Evolutionary conservation across 257 asterid species (phyloP).

Genomic region (Ehretia macrophylla): DNA sequence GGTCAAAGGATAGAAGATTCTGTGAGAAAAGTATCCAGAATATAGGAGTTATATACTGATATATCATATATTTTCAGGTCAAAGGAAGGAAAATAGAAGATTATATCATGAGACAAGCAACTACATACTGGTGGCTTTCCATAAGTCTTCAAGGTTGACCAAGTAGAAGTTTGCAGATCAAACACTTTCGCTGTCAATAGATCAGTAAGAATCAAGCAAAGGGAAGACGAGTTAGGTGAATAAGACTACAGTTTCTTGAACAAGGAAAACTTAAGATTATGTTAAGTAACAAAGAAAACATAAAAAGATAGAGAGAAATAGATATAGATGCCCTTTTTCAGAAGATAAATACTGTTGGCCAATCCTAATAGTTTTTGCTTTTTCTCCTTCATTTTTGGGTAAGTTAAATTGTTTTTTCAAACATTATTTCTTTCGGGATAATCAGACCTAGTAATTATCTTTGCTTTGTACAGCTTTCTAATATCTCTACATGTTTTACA

Average conservation of each 20-base stretch:
- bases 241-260: conserved; percentile 8
- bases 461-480: no score
- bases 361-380: no score
- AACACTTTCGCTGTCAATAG: conserved; percentile 76
- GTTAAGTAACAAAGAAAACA: no score
- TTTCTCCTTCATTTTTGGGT: no score
- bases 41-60: not conserved
- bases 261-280: not conserved
- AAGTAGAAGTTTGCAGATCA: conserved; percentile 71
- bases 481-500: no score
- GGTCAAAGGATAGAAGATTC: no score
- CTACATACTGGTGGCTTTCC: conserved; percentile 89
- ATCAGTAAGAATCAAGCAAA: conserved; percentile 21
- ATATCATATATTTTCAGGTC: conserved; percentile 1
- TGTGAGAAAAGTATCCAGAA: not conserved
- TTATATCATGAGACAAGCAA: conserved; percentile 12
- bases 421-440: no score
- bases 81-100: conserved; percentile 8
- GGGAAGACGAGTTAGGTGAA: conserved; percentile 10
- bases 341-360: no score
- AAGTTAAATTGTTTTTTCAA: no score
- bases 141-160: conserved; percentile 91
- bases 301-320: no score
- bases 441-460: no score
- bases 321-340: no score